Evolutionary conservation across 106 monocot species (phyloP).

Genomic region (Alisma plantagoaquatica): DNA sequence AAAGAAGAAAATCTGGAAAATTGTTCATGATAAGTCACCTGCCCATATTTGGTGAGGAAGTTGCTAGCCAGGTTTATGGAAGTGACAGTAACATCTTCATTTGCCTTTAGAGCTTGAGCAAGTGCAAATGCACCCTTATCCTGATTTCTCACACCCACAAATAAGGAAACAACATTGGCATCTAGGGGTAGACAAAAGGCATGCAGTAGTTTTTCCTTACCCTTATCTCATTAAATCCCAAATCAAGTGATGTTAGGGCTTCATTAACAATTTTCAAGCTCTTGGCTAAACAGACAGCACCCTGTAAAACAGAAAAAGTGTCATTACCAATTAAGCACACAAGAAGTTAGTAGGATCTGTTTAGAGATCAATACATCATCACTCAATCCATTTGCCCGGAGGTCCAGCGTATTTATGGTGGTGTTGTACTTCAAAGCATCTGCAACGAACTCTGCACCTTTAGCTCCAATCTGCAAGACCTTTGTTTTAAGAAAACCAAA

Average conservation of each 20-base stretch:
- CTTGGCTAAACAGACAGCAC: slow-evolving; percentile 70
- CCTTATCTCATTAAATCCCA: slow-evolving; percentile 97
- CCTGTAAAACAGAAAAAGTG: slow-evolving; percentile 27
- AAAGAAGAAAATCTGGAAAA: neutral
- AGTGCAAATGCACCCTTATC: slow-evolving; percentile 92
- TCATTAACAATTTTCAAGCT: slow-evolving; percentile 97
- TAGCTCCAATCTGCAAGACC: slow-evolving; percentile 59
- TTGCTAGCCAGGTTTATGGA: slow-evolving; percentile 90
- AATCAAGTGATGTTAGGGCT: slow-evolving; percentile 79
- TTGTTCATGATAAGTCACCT: slow-evolving; percentile 44
- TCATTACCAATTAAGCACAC: neutral
- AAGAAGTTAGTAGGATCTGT: neutral
- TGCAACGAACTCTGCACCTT: slow-evolving; percentile 81
- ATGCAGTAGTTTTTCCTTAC: no score
- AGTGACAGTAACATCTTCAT: slow-evolving; percentile 73
- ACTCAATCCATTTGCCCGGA: slow-evolving; percentile 91
- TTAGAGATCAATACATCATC: slow-evolving; percentile 58
- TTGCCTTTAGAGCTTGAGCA: slow-evolving; percentile 92
- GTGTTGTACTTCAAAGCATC: slow-evolving; percentile 98
- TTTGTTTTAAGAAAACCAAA: no score
- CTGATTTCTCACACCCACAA: slow-evolving; percentile 16
- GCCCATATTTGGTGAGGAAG: slow-evolving; percentile 92
- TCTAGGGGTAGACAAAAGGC: neutral
- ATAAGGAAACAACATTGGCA: neutral
- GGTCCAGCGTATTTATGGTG: slow-evolving; percentile 72